Evolutionary conservation across 345 rosid species (phyloP).

Genomic region (Gossypium rotundifolium): DNA sequence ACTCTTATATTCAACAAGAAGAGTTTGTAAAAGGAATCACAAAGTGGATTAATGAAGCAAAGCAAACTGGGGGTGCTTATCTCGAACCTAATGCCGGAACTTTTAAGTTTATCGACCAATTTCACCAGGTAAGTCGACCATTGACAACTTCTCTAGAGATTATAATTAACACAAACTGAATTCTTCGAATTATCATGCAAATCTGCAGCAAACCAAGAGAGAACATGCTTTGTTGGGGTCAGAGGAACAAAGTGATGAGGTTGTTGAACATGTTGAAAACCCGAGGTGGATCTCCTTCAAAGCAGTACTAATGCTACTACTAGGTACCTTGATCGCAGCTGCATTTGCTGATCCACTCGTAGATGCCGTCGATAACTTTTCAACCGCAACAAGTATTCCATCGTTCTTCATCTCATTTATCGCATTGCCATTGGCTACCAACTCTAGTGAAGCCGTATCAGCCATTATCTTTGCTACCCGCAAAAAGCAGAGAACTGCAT

Average conservation of each 20-base stretch:
- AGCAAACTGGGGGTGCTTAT: slow-evolving; percentile 31
- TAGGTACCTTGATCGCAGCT: slow-evolving; percentile 82
- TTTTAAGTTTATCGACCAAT: slow-evolving; percentile 36
- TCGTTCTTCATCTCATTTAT: slow-evolving; percentile 93
- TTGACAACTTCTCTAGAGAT: not conserved
- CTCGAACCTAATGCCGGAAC: slow-evolving; percentile 40
- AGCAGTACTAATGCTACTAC: slow-evolving; percentile 55
- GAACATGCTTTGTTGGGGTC: slow-evolving; percentile 63
- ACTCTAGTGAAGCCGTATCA: slow-evolving; percentile 90
- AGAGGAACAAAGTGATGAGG: slow-evolving; percentile 39
- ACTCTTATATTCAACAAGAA: slow-evolving; percentile 17
- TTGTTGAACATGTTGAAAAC: slow-evolving; percentile 41
- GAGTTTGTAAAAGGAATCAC: slow-evolving; percentile 57
- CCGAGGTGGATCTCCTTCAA: slow-evolving; percentile 50
- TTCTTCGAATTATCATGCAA: slow-evolving; percentile 21
- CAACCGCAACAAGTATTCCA: slow-evolving; percentile 80
- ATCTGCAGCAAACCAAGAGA: slow-evolving; percentile 57
- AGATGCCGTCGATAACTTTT: slow-evolving; percentile 83
- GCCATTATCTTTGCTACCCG: slow-evolving; percentile 86
- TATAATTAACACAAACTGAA: not conserved
- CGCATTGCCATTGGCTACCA: slow-evolving; percentile 75
- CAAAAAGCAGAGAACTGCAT: slow-evolving; percentile 71
- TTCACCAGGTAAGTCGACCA: slow-evolving; percentile 41
- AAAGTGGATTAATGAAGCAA: slow-evolving; percentile 51
- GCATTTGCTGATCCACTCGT: slow-evolving; percentile 94